Evolutionary conservation across 352 stramenopile genomes (phyloP).

Genomic region (Sclerospora graminicola): DNA sequence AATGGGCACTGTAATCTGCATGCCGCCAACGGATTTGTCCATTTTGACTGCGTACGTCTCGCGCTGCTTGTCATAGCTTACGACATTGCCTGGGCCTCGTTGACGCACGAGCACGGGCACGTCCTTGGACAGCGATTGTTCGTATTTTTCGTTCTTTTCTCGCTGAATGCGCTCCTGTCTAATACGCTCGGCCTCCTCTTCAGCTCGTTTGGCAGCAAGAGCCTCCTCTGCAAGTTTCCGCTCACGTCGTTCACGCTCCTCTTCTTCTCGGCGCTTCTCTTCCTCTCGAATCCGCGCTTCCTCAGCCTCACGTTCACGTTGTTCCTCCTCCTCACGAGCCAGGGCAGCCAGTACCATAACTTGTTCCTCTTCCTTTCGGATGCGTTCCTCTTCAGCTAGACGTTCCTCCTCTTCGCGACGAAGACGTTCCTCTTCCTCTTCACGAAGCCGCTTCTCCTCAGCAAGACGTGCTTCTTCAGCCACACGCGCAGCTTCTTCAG

Average conservation of each 20-base stretch:
- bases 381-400: conserved; percentile 14
- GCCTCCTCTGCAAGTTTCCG: conserved; percentile 34
- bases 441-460: conserved; percentile 9
- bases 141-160: conserved; percentile 74
- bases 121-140: conserved; percentile 79
- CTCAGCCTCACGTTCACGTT: conserved; percentile 16
- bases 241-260: conserved; percentile 30
- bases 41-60: conserved; percentile 70
- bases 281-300: conserved; percentile 20
- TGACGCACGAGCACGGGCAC: conserved; percentile 74
- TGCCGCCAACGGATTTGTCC: conserved; percentile 50
- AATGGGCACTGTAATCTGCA: conserved; percentile 62
- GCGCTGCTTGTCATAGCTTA: conserved; percentile 72
- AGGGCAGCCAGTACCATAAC: too few species aligned
- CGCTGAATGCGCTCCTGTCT: conserved; percentile 39
- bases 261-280: conserved; percentile 21
- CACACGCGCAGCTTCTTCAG: conserved; percentile 17
- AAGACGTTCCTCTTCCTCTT: conserved; percentile 22
- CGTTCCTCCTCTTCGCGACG: conserved; percentile 20
- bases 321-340: conserved; percentile 19
- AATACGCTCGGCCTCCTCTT: conserved; percentile 39
- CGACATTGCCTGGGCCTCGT: conserved; percentile 55
- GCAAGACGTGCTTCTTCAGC: conserved; percentile 19
- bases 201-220: conserved; percentile 23
- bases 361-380: conserved; percentile 9